Base-by-base conservation (phyloP, 2,329 filamentous ascomycete species). In the Alternaria viburni region DNA sequence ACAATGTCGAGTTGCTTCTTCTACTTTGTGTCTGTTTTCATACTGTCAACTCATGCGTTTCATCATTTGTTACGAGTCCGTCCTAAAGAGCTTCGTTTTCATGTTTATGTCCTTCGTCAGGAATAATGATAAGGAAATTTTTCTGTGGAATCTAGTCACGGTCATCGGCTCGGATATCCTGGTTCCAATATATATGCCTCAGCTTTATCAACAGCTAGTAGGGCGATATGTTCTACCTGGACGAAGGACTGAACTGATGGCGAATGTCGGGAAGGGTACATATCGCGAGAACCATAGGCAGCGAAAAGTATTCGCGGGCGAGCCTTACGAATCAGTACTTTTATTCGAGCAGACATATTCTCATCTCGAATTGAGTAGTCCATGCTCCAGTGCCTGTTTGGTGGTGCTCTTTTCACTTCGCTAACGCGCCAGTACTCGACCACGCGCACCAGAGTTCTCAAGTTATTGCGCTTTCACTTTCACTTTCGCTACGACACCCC, bases 11-110 rank as follows among this genome's bases (percentile, higher is more conserved):
- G 8, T 10, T 41, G 4, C 36, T 41, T 3, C 2, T 15, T 41
- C 15, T 41, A 41, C 32, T 15, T n/a, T 4, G 0, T 1, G 7
- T 1, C 7, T n/a, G 0, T n/a, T n/a, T n/a, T 9, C 0, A 10
- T 17, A 41, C 36, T 15, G 36, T 1, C 36, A 10, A 17, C 4
- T 17, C 1, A 10, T n/a, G 3, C 15, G 4, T 41, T 17, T 10
- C 8, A 17, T 41, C 2, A 5, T 17, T 10, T 0, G 36, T 41
- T 41, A 5, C 36, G 3, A 17, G 5, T 41, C 9, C 3, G n/a
- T 5, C n/a, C 36, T 11, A 9, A 11, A 6, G 1, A 41, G 9
- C n/a, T 0, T 3, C 17, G 8, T 41, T 3, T n/a, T 41, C n/a
- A 11, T 41, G 8, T 17, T 0, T 2, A 1, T 17, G 36, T 41